Conservation (phyloP, 331 rosid species). For the Ulmus americana region DNA sequence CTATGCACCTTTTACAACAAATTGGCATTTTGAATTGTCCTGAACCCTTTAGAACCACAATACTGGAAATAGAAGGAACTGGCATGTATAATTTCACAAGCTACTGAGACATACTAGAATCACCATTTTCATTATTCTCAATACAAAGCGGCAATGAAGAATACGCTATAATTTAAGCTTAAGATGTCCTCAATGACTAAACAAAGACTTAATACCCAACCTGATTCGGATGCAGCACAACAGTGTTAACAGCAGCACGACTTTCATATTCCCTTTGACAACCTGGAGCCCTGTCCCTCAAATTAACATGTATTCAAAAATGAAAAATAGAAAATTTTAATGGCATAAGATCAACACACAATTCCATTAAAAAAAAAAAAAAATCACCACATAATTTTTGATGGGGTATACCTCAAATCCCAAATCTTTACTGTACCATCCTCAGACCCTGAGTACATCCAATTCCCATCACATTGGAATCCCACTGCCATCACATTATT, state of each 20-base stretch:
- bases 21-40: too few relatives aligned
- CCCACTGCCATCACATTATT: conserved; percentile 97
- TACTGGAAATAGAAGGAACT: too few relatives aligned
- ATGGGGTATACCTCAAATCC: conserved; percentile 70
- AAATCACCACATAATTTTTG: not conserved
- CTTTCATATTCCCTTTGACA: conserved; percentile 99
- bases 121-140: conserved; percentile 1
- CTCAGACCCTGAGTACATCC: conserved; percentile 99
- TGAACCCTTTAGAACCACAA: too few relatives aligned
- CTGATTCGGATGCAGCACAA: conserved; percentile 97
- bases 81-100: too few relatives aligned
- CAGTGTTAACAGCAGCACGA: conserved; percentile 94
- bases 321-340: conserved; percentile 1
- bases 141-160: conserved; percentile 8
- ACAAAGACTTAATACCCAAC: conserved; percentile 33
- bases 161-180: conserved; percentile 13
- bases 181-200: conserved; percentile 17
- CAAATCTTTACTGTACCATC: conserved; percentile 98
- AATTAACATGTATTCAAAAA: conserved; percentile 17
- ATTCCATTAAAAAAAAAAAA: not conserved
- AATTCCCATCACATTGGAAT: conserved; percentile 98
- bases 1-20: too few relatives aligned
- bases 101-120: not conserved
- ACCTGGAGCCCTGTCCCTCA: conserved; percentile 75
- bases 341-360: conserved; percentile 6